These are phyloP conservation scores for Globisporangium yorkense DNA, from an alignment of 352 stramenopile genomes.

Conservation along the genomic window DNA sequence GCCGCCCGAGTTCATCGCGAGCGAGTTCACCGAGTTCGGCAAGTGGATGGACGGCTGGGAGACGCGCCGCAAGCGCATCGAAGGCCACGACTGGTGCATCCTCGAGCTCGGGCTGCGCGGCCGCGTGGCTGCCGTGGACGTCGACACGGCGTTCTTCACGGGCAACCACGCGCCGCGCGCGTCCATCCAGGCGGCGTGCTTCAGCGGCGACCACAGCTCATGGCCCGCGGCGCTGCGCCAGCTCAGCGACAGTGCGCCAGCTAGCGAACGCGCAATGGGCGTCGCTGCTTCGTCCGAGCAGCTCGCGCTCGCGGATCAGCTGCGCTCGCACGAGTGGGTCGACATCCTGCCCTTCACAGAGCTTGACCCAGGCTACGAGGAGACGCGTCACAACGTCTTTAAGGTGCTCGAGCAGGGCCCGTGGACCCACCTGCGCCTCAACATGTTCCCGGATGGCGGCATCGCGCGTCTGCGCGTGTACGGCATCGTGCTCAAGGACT, in stretches of 20 bases:
- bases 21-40: slow-evolving; percentile 90
- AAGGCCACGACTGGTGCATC: slow-evolving; percentile 90
- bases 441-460: slow-evolving; percentile 92
- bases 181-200: slow-evolving; percentile 81
- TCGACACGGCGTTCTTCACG: slow-evolving; percentile 95
- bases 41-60: slow-evolving; percentile 97
- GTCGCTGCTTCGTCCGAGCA: slow-evolving; percentile 36
- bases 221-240: slow-evolving; percentile 33
- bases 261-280: slow-evolving; percentile 43
- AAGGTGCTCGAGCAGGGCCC: slow-evolving; percentile 28
- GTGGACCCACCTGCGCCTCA: slow-evolving; percentile 88
- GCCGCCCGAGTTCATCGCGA: slow-evolving; percentile 81
- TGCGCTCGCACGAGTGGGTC: slow-evolving; percentile 49
- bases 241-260: slow-evolving; percentile 30
- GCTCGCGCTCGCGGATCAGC: slow-evolving; percentile 34
- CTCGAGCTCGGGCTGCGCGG: slow-evolving; percentile 82
- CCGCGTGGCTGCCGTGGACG: slow-evolving; percentile 50
- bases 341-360: slow-evolving; percentile 56
- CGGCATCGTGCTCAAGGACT: slow-evolving; percentile 62
- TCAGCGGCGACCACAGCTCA: slow-evolving; percentile 26
- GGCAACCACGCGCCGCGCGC: slow-evolving; percentile 87
- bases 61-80: slow-evolving; percentile 84
- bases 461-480: slow-evolving; percentile 87
- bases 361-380: slow-evolving; percentile 74
- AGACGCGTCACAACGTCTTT: slow-evolving; percentile 87